These are phyloP conservation scores for Aspergillus bridgeri DNA, from an alignment of 495 filamentous ascomycete genomes.

Conservation along the genomic window DNA sequence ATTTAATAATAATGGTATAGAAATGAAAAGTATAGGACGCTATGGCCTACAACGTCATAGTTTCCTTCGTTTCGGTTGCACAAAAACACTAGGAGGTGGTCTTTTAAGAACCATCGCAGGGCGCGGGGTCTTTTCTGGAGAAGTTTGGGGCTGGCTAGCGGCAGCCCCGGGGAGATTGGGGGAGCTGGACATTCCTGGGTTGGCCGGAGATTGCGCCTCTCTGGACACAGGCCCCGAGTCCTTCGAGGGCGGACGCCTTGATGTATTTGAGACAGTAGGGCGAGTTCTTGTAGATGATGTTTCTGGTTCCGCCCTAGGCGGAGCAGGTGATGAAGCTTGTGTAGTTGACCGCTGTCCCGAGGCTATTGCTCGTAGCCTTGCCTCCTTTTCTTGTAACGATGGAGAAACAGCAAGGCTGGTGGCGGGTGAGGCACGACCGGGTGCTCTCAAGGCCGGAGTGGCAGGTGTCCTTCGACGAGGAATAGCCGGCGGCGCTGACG, in stretches of 20 bases:
- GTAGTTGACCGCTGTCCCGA: conserved; percentile 19
- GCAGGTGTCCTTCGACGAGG: conserved; percentile 6
- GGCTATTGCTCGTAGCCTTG: conserved; percentile 28
- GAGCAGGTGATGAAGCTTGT: not conserved
- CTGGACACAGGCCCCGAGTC: not conserved
- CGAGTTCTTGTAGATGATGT: not conserved
- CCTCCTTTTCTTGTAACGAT: conserved; percentile 29
- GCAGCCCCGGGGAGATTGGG: conserved; percentile 1
- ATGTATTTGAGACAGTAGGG: not conserved
- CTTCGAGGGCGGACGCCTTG: conserved; percentile 8
- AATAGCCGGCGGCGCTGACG: conserved; percentile 15
- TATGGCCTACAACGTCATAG: conserved; percentile 7
- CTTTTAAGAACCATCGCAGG: conserved; percentile 30
- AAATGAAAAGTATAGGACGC: conserved; percentile 4
- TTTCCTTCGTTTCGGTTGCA: conserved; percentile 38
- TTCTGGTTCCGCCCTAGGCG: not conserved
- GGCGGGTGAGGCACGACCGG: conserved; percentile 13
- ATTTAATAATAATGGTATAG: conserved; percentile 1
- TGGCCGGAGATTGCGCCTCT: not conserved
- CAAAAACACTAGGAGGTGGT: conserved; percentile 35
- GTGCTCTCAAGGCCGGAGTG: conserved; percentile 16
- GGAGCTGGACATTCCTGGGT: not conserved
- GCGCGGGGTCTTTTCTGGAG: conserved; percentile 17
- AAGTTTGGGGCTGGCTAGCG: conserved; percentile 2
- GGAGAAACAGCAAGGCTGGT: conserved; percentile 6